Evolutionary conservation across 2,329 filamentous ascomycete genomes (phyloP), one percentile per base, ranked within the genome.

Genomic region (Botrytis elliptica): DNA sequence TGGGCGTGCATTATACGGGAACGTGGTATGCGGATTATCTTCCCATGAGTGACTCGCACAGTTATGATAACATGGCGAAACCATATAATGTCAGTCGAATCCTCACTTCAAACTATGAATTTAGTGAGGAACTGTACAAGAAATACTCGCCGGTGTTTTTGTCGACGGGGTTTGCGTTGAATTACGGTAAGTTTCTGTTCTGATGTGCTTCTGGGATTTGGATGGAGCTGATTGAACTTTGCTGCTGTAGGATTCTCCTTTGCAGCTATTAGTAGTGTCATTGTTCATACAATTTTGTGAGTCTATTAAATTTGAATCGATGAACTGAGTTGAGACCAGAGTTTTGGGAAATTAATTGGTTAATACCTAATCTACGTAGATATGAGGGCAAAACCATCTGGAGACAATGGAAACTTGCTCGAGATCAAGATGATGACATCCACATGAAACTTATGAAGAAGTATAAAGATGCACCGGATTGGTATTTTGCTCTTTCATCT

Each of bases 361-460:
- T 90, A 29, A 29, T 57, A 33, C 33, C 33, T 33, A 29, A 57
- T 18, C 16, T 25, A 40, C 7, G 14, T n/a, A 65, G 40, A 46
- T 76, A 93, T 90, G 0, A 91, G 90, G 0, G 93, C 89, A 0
- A 88, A 84, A 75, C 83, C 94, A 6, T 89, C 92, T 81, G 88
- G 93, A 74, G 87, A 92, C 49, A 85, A 88, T 75, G 88, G 90
- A 71, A 90, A 93, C 67, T 90, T 89, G 88, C 93, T 79, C 87
- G 90, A 76, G 49, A 69, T 68, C 64, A 60, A 66, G 40, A 62
- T 10, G 70, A 64, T n/a, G 74, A 75, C 29, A 74, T 73, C 6
- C 87, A 88, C 76, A 81, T 83, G 64, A 84, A 36, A 74, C 82
- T 90, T 64, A 90, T 90, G 87, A 78, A 82, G 44, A 86, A 84